Conservation (phyloP, 2,329 filamentous ascomycete genomes). For the Fusarium annulatum region DNA sequence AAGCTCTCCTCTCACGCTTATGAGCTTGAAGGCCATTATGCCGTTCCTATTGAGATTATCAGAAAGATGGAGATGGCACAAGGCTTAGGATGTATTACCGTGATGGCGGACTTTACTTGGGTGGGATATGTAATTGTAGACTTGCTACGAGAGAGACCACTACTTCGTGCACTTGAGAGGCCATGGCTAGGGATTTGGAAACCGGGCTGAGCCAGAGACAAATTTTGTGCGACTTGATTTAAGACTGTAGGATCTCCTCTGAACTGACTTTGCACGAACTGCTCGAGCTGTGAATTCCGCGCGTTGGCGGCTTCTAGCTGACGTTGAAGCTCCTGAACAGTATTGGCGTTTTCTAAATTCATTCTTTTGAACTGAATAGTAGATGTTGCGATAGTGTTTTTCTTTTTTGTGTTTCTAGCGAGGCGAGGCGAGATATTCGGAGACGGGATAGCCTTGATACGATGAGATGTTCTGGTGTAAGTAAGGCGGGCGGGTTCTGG, state of each 20-base stretch:
- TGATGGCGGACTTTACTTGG: slow-evolving; percentile 36
- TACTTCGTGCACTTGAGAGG: slow-evolving; percentile 35
- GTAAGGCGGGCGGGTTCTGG: slow-evolving; percentile 25
- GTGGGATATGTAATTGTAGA: slow-evolving; percentile 45
- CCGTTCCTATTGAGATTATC: slow-evolving; percentile 31
- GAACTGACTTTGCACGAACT: slow-evolving; percentile 38
- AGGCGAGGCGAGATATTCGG: slow-evolving; percentile 15
- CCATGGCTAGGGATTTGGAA: slow-evolving; percentile 37
- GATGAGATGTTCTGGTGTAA: slow-evolving; percentile 25
- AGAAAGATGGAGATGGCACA: slow-evolving; percentile 13
- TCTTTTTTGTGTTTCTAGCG: background rate
- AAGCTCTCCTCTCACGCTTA: slow-evolving; percentile 40
- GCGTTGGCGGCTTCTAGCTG: slow-evolving; percentile 39
- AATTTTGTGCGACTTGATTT: slow-evolving; percentile 32
- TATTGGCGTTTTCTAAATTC: slow-evolving; percentile 40
- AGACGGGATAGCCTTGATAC: slow-evolving; percentile 24
- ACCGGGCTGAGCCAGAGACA: slow-evolving; percentile 22
- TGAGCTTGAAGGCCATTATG: slow-evolving; percentile 24
- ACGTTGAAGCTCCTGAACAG: slow-evolving; percentile 44
- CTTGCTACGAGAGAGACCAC: slow-evolving; percentile 44
- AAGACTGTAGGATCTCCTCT: slow-evolving; percentile 32
- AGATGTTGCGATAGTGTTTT: slow-evolving; percentile 5
- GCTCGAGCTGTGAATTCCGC: slow-evolving; percentile 39
- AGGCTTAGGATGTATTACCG: slow-evolving; percentile 34
- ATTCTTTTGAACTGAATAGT: slow-evolving; percentile 33